phyloP scores from a whole-genome alignment of 495 filamentous ascomycete species.

The Bacidia gigantensis region DNA sequence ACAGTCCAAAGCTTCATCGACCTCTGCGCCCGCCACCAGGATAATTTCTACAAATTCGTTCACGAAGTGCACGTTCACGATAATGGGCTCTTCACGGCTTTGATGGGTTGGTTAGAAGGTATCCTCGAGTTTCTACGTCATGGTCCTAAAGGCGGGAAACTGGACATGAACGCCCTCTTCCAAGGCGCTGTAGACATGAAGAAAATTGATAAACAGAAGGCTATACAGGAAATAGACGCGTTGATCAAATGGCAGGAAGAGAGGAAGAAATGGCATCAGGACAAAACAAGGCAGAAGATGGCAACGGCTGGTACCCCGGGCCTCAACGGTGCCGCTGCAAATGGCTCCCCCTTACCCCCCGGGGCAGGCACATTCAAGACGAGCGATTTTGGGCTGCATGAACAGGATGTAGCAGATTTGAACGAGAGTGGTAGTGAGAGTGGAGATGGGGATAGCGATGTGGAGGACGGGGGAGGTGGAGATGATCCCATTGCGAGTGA shows the following conservation, averaged over 20 bases:
- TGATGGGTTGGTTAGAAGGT: slow-evolving; percentile 97
- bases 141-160: slow-evolving; percentile 60
- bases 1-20: slow-evolving; percentile 99
- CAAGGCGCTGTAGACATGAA: slow-evolving; percentile 56
- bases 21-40: slow-evolving; percentile 84
- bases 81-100: slow-evolving; percentile 84
- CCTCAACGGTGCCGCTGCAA: slow-evolving; percentile 19
- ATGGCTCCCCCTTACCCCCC: slow-evolving; percentile 23
- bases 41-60: slow-evolving; percentile 97
- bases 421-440: slow-evolving; percentile 6
- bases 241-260: slow-evolving; percentile 90
- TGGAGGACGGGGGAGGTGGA: slow-evolving; percentile 62
- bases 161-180: slow-evolving; percentile 91
- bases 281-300: slow-evolving; percentile 98
- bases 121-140: slow-evolving; percentile 86
- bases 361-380: slow-evolving; percentile 48
- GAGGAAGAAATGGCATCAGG: slow-evolving; percentile 90
- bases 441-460: slow-evolving; percentile 29
- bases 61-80: slow-evolving; percentile 98
- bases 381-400: slow-evolving; percentile 79
- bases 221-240: slow-evolving; percentile 66
- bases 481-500: slow-evolving; percentile 79
- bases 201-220: slow-evolving; percentile 52
- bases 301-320: slow-evolving; percentile 53
- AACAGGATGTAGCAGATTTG: slow-evolving; percentile 23